Conservation (phyloP, 1,284 basidiomycete genomes). For the Apiotrichum akiyoshidainum region DNA sequence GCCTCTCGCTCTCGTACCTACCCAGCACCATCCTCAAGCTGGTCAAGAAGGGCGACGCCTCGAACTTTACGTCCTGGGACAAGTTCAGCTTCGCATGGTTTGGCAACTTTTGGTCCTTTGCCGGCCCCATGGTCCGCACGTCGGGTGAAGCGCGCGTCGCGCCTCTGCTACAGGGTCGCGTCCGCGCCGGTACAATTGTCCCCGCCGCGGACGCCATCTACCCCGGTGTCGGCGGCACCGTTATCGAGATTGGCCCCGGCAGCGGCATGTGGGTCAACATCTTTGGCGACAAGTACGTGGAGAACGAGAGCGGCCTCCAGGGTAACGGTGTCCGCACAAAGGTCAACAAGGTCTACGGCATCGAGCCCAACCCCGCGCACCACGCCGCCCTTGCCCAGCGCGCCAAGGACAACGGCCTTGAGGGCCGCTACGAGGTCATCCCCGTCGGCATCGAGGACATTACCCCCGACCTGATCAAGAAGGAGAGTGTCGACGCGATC, state of each 20-base stretch:
- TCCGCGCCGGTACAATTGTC: constrained; percentile 10
- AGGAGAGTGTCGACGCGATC: constrained; percentile 19
- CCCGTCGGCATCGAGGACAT: constrained; percentile 21
- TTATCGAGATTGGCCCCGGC: constrained; percentile 21
- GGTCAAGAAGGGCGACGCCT: constrained; percentile 4
- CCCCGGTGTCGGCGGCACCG: constrained; percentile 12
- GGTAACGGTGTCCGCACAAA: constrained; percentile 5
- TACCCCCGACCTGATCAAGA: constrained; percentile 6
- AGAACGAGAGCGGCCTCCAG: background rate
- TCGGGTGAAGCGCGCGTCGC: constrained; percentile 12
- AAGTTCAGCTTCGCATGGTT: constrained; percentile 18
- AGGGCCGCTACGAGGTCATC: constrained; percentile 18
- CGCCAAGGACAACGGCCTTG: constrained; percentile 9
- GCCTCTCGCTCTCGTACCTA: constrained; percentile 10
- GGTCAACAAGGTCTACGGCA: constrained; percentile 17
- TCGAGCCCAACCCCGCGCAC: constrained; percentile 21
- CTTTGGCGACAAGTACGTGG: constrained; percentile 17
- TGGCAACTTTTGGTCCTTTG: constrained; percentile 12
- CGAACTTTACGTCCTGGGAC: constrained; percentile 6
- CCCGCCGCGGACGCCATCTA: background rate
- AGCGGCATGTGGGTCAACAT: constrained; percentile 20
- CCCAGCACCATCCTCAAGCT: constrained; percentile 10
- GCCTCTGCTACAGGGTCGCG: constrained; percentile 19
- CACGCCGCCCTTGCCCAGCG: constrained; percentile 11
- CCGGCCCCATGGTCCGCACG: constrained; percentile 12